These are phyloP conservation scores for Beauveria sp. DNA, from an alignment of 2,329 filamentous ascomycete species.

Conservation along the genomic window DNA sequence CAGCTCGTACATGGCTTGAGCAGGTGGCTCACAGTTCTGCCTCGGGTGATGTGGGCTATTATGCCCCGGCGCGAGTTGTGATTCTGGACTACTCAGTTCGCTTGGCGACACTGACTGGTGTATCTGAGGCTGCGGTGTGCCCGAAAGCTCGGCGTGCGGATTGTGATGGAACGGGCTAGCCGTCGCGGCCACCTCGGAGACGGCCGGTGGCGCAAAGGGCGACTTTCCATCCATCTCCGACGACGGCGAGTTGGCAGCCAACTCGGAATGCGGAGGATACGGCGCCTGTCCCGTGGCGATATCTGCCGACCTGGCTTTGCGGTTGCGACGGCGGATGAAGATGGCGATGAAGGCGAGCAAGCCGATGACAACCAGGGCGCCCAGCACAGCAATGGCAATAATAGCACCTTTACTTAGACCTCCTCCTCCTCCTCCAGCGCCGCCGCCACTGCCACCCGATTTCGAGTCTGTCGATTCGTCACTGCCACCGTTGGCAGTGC, in stretches of 20 bases:
- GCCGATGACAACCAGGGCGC: neutral
- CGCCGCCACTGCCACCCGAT: neutral
- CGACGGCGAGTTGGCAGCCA: slow-evolving; percentile 2
- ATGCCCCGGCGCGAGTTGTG: neutral
- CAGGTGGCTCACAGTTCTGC: neutral
- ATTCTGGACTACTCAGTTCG: slow-evolving; percentile 4
- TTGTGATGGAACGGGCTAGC: neutral
- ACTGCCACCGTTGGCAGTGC: neutral
- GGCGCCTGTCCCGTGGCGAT: neutral
- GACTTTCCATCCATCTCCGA: slow-evolving; percentile 5
- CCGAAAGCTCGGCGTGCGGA: neutral
- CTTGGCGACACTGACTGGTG: neutral
- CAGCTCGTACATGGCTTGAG: slow-evolving; percentile 2
- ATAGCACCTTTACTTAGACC: slow-evolving; percentile 1
- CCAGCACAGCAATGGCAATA: slow-evolving; percentile 8
- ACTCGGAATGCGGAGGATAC: neutral
- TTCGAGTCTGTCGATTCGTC: neutral
- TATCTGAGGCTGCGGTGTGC: neutral
- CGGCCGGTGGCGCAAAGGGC: neutral
- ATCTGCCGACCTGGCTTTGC: neutral
- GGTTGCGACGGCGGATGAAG: slow-evolving; percentile 3
- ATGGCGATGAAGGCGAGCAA: neutral
- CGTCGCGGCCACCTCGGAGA: neutral
- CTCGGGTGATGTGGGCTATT: neutral
- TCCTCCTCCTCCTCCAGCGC: neutral